Evolutionary conservation across 2,329 filamentous ascomycete genomes (phyloP).

Genomic region (Aphanocladium album): DNA sequence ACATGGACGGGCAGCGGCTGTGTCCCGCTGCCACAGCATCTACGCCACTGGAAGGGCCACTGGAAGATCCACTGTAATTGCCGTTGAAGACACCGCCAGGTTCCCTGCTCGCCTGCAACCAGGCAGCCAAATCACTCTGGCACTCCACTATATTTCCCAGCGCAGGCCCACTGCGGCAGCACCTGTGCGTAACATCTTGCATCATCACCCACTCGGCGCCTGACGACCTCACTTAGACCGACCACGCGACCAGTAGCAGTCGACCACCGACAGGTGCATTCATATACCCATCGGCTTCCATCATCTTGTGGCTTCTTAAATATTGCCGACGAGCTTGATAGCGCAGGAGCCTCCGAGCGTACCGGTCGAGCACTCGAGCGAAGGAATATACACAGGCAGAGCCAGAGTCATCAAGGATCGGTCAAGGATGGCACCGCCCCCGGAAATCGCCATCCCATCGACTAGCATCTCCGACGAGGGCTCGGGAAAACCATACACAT

Average conservation of each 20-base stretch:
- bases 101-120: neutral
- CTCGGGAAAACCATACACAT: conserved; percentile 62
- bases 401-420: neutral
- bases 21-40: neutral
- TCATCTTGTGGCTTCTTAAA: neutral
- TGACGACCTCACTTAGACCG: conserved; percentile 10
- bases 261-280: neutral
- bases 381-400: neutral
- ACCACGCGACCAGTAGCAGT: conserved; percentile 10
- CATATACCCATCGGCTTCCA: neutral
- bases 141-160: neutral
- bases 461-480: conserved; percentile 51
- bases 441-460: conserved; percentile 64
- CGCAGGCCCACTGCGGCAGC: neutral
- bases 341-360: neutral
- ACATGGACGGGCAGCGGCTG: too few species aligned
- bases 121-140: neutral
- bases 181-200: conserved; percentile 6
- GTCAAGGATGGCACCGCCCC: conserved; percentile 54
- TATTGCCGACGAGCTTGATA: neutral
- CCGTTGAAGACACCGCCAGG: too few species aligned
- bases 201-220: conserved; percentile 10
- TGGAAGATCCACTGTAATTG: neutral
- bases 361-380: neutral
- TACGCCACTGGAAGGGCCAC: too few species aligned